Evolutionary conservation across 2,329 filamentous ascomycete genomes (phyloP).

Genomic region (Ilyonectria destructans): DNA sequence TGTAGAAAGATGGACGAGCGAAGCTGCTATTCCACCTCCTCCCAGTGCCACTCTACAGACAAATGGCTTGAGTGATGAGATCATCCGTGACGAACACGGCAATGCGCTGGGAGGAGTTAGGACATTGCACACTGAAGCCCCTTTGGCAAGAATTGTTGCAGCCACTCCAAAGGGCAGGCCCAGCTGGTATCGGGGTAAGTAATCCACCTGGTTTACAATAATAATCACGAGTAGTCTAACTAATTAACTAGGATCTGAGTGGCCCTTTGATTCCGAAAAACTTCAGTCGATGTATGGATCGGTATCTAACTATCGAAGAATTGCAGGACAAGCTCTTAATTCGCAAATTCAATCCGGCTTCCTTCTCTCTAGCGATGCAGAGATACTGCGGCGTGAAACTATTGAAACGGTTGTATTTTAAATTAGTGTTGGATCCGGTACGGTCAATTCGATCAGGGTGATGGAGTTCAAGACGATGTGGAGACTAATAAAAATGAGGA

Average conservation of each 20-base stretch:
- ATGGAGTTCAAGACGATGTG: no score
- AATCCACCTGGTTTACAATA: background rate
- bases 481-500: no score
- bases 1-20: constrained; percentile 36
- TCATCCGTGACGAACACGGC: constrained; percentile 36
- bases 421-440: no score
- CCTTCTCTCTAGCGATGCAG: constrained; percentile 17
- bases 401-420: constrained; percentile 25
- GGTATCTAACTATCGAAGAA: constrained; percentile 11
- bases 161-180: constrained; percentile 40
- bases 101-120: constrained; percentile 38
- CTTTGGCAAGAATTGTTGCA: constrained; percentile 33
- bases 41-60: constrained; percentile 25
- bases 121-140: constrained; percentile 35
- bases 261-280: constrained; percentile 13
- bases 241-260: constrained; percentile 20
- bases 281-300: constrained; percentile 16
- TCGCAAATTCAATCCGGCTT: constrained; percentile 19
- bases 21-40: constrained; percentile 8
- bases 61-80: constrained; percentile 26
- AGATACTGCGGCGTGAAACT: constrained; percentile 22
- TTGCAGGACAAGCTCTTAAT: constrained; percentile 11
- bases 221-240: background rate
- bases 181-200: constrained; percentile 40
- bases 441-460: no score